Evolutionary conservation across 768 basidiomycete species (phyloP).

Genomic region (Erythrobasidium yunnanense): DNA sequence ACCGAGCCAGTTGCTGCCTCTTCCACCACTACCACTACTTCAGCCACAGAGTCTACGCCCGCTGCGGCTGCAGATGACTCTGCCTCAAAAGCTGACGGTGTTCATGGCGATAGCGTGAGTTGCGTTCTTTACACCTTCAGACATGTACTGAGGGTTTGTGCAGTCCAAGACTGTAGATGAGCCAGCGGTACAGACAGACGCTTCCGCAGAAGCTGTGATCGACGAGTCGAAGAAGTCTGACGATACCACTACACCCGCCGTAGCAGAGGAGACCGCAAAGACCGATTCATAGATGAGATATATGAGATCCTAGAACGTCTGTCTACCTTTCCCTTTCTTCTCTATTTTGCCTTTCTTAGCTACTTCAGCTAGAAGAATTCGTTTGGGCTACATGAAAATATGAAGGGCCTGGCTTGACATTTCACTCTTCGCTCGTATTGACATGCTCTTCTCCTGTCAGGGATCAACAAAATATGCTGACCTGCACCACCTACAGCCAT

Average conservation of each 20-base stretch:
- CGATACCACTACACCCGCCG: slow-evolving; percentile 1
- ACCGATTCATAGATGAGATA: too few species aligned
- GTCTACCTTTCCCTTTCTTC: too few species aligned
- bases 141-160: background rate
- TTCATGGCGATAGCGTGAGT: slow-evolving; percentile 16
- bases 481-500: too few species aligned
- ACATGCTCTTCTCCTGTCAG: too few species aligned
- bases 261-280: slow-evolving; percentile 16
- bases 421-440: too few species aligned
- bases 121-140: background rate
- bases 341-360: too few species aligned
- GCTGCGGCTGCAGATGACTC: slow-evolving; percentile 34
- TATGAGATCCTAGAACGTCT: too few species aligned
- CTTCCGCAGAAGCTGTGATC: slow-evolving; percentile 28
- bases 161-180: slow-evolving; percentile 18
- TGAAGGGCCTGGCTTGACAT: too few species aligned
- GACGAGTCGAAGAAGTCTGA: slow-evolving; percentile 31
- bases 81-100: background rate
- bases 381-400: too few species aligned
- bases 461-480: too few species aligned
- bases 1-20: too few species aligned
- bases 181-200: slow-evolving; percentile 8
- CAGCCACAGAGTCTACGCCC: slow-evolving; percentile 41
- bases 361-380: too few species aligned
- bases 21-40: slow-evolving; percentile 39